Evolutionary conservation across 164 flowering plant species (phyloP).

Genomic region (Chimonanthus praecox): DNA sequence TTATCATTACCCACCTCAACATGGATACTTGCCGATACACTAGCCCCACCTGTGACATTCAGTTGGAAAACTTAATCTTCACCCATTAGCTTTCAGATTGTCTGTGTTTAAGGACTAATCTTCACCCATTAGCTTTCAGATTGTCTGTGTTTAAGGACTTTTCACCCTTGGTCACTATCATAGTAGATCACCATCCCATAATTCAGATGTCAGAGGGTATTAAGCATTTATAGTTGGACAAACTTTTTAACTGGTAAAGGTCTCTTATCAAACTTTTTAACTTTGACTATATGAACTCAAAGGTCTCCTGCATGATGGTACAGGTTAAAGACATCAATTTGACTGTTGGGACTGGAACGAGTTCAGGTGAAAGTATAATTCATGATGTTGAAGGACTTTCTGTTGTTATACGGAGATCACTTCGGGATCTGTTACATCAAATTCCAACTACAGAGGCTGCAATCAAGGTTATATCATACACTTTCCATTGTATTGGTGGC

Average conservation of each 20-base stretch:
- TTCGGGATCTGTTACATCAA: conserved; percentile 83
- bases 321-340: conserved; percentile 85
- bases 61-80: too few species aligned
- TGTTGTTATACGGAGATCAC: conserved; percentile 68
- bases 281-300: neutral
- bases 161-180: neutral
- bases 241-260: too few species aligned
- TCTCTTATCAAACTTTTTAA: too few species aligned
- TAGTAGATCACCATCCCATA: neutral
- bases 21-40: too few species aligned
- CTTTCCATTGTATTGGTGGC: neutral
- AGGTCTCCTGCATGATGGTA: conserved; percentile 1
- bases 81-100: too few species aligned
- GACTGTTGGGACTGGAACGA: conserved; percentile 66
- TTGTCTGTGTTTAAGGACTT: neutral
- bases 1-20: too few species aligned
- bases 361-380: conserved; percentile 76
- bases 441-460: conserved; percentile 63
- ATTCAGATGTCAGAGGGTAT: neutral
- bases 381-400: conserved; percentile 86
- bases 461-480: conserved; percentile 45
- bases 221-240: neutral
- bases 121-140: too few species aligned
- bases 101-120: too few species aligned
- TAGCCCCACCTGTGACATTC: too few species aligned